Base-by-base conservation (phyloP, 2,329 filamentous ascomycete genomes). In the Nectriaceae sp. region DNA sequence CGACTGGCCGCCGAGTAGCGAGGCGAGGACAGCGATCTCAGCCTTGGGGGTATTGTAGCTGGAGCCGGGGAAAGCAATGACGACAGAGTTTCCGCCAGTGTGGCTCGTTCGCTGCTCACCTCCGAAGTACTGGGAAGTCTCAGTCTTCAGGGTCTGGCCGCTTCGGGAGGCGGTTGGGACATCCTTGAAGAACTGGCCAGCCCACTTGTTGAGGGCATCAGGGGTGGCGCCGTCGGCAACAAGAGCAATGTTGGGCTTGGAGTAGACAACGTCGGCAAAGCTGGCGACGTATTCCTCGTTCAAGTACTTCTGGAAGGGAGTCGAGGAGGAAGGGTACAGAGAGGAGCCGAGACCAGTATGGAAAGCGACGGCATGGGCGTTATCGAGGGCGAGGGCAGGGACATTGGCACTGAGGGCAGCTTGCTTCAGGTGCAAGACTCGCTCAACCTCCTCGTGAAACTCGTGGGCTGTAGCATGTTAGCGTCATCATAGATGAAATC, bases 21-120 rank as follows among this genome's bases (percentile, higher is more conserved):
- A 85, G 49, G 89, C 84, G 47, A 99, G 85, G 55, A 99, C 91
- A 55, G 88, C 83, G 56, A 90, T 83, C 75, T 97, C 92, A 47
- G 94, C 89, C 79, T 96, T 96, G 79, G 89, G 90, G 64, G 84
- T 84, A 56, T 79, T 78, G 61, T 87, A 85, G 73, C 90, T 88
- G 55, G 90, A 91, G 52, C 93, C 92, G 49, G 91, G 89, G 87
- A 99, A 97, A 55, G 85, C 94, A 67, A 99, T 84, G 60, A 96
- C 89, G 62, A 96, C 70, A 37, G 91, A 82, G 75, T 96, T 97
- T 60, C 89, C 88, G 57, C 79, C 77, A 51, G 78, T 79, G 71
- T 90, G 88, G 56, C 88, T 79, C 60, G 89, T 88, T 62, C 94
- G 90, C 78, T 96, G 90, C 80, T 99, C 91, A 67, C 94, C 95